Percentiles rank a stretch among this genome's conserved stretches.
These are phyloP conservation scores for Backusella macrospora DNA, from an alignment of 192 early-diverging fungal species.

Conservation along the genomic window DNA sequence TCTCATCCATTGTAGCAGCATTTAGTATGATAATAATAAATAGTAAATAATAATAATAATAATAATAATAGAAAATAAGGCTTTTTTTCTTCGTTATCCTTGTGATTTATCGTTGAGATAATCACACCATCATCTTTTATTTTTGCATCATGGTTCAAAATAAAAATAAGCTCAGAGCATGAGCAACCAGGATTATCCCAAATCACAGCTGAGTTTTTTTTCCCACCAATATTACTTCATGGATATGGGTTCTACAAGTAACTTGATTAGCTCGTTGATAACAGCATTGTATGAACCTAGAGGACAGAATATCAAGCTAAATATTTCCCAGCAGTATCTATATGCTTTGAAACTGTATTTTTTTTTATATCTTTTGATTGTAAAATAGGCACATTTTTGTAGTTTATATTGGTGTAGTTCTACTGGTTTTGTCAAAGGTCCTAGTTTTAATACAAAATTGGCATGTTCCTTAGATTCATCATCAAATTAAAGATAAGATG, in stretches of 20 bases:
- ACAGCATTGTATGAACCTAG: conserved; percentile 29
- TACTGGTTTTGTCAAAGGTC: conserved; percentile 28
- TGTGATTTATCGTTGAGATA: conserved; percentile 31
- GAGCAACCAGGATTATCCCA: conserved; percentile 42
- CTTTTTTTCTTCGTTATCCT: background rate
- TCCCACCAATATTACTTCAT: conserved; percentile 3
- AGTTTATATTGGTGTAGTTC: conserved; percentile 38
- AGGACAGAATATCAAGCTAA: conserved; percentile 25
- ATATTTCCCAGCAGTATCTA: conserved; percentile 39
- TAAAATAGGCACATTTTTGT: conserved; percentile 27
- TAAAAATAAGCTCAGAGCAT: conserved; percentile 40
- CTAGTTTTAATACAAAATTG: conserved; percentile 39
- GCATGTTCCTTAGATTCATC: conserved; percentile 36
- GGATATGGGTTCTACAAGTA: conserved; percentile 23
- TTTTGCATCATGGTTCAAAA: conserved; percentile 27
- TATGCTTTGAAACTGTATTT: conserved; percentile 29
- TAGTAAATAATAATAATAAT: too few relatives aligned
- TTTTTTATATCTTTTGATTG: background rate
- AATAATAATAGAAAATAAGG: too few relatives aligned
- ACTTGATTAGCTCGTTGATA: conserved; percentile 37
- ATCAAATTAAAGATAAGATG: conserved; percentile 40
- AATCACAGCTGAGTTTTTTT: conserved; percentile 13
- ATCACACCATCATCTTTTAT: conserved; percentile 41
- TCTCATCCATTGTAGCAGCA: conserved; percentile 35
- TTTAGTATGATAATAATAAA: conserved; percentile 35